Evolutionary conservation across 2,329 filamentous ascomycete species (phyloP).

Genomic region (Rachicladosporium sp.): DNA sequence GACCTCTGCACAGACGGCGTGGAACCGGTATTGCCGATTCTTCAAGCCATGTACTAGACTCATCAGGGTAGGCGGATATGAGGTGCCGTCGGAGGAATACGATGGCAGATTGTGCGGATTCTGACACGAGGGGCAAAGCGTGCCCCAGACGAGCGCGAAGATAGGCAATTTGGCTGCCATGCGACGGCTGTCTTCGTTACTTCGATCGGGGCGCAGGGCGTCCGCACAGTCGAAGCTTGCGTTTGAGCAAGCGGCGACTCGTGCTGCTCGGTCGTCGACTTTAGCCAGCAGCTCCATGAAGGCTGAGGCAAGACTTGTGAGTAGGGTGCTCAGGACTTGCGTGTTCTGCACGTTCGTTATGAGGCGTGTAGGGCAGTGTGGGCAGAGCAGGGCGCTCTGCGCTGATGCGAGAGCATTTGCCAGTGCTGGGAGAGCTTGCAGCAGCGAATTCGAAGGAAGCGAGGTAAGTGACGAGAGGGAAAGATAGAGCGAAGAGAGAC

Average conservation of each 20-base stretch:
- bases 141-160: conserved; percentile 29
- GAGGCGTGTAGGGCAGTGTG: conserved; percentile 28
- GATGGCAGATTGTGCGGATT: conserved; percentile 35
- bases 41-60: conserved; percentile 28
- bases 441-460: too few relatives aligned
- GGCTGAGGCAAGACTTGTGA: conserved; percentile 30
- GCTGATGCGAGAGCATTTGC: too few relatives aligned
- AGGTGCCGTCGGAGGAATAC: conserved; percentile 18
- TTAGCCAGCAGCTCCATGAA: conserved; percentile 28
- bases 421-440: too few relatives aligned
- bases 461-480: conserved; percentile 30
- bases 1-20: conserved; percentile 11
- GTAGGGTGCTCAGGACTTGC: conserved; percentile 29
- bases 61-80: conserved; percentile 22
- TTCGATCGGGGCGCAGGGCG: not conserved
- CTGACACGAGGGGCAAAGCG: conserved; percentile 30
- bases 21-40: conserved; percentile 31
- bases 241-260: conserved; percentile 17
- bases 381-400: conserved; percentile 18
- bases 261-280: conserved; percentile 28
- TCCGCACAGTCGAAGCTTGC: conserved; percentile 12
- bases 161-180: conserved; percentile 31
- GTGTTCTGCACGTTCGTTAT: conserved; percentile 35
- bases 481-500: conserved; percentile 34
- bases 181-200: conserved; percentile 22